Conservation (phyloP, 345 rosid genomes). For the Carallia pectinifolia region DNA sequence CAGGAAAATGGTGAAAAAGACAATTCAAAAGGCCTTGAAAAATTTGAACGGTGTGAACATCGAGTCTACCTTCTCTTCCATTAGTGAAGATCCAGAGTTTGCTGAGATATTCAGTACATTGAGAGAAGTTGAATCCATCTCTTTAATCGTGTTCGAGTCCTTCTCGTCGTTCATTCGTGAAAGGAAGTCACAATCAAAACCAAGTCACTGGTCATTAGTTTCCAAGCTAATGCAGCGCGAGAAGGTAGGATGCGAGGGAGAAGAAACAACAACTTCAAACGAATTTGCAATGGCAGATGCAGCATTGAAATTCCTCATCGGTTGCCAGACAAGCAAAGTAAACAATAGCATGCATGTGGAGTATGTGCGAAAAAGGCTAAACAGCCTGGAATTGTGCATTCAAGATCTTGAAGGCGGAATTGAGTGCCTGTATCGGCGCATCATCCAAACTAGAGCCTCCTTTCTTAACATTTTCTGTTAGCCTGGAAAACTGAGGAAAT, state of each 20-base stretch:
- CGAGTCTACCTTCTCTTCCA: not conserved
- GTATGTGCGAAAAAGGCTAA: slow-evolving; percentile 13
- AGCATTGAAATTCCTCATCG: slow-evolving; percentile 11
- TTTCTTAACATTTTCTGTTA: slow-evolving; percentile 38
- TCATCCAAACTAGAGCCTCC: slow-evolving; percentile 48
- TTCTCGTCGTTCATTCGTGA: slow-evolving; percentile 13
- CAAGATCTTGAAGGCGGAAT: slow-evolving; percentile 41
- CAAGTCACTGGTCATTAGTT: slow-evolving; percentile 14
- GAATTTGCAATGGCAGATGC: slow-evolving; percentile 24
- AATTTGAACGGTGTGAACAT: slow-evolving; percentile 7
- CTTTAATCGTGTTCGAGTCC: slow-evolving; percentile 15
- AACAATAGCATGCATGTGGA: not conserved
- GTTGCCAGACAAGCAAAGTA: slow-evolving; percentile 15
- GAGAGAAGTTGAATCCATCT: slow-evolving; percentile 16
- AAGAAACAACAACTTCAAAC: not conserved
- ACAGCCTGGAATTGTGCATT: slow-evolving; percentile 34
- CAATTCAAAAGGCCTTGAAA: slow-evolving; percentile 17
- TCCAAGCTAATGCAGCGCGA: slow-evolving; percentile 19
- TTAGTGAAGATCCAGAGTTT: not conserved
- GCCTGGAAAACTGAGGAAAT: not conserved
- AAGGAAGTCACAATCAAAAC: not conserved
- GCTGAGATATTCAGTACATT: not conserved
- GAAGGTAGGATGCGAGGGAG: not conserved
- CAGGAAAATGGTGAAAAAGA: slow-evolving; percentile 18
- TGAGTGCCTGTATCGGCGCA: slow-evolving; percentile 31